A percentile compares a stretch with the other conserved stretches of the same genome.
Evolutionary conservation across 371 early-diverging fungal species (phyloP).

Genomic region (Cokeromyces recurvatus): DNA sequence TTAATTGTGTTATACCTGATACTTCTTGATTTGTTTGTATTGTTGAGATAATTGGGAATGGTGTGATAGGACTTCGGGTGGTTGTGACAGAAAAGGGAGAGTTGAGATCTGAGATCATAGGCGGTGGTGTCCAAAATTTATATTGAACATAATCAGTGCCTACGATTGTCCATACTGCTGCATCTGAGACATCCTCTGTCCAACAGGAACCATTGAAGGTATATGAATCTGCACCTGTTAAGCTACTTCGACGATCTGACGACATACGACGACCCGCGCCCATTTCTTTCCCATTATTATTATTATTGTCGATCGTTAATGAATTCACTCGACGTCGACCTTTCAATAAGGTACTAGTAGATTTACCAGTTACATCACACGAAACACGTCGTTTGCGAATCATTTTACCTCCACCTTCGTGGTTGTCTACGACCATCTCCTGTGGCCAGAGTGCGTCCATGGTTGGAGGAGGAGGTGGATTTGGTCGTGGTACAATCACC

Average conservation of each 20-base stretch:
- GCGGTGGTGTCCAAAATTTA: constrained; percentile 58
- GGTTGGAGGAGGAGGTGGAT: background rate
- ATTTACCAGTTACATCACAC: constrained; percentile 31
- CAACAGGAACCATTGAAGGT: constrained; percentile 50
- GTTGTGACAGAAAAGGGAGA: constrained; percentile 1
- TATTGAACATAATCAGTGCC: constrained; percentile 77
- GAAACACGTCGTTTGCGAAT: constrained; percentile 43
- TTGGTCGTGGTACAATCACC: constrained; percentile 14
- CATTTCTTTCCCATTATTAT: background rate
- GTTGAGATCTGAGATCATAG: constrained; percentile 1
- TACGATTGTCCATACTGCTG: constrained; percentile 86
- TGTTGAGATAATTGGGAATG: constrained; percentile 28
- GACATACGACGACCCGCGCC: constrained; percentile 20
- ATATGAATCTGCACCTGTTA: constrained; percentile 5
- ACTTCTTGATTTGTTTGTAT: background rate
- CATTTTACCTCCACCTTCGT: constrained; percentile 24
- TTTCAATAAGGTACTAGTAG: background rate
- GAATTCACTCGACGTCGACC: constrained; percentile 41
- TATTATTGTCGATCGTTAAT: constrained; percentile 23
- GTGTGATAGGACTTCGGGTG: constrained; percentile 14
- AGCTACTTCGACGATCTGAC: constrained; percentile 13
- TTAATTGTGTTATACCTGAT: constrained; percentile 29
- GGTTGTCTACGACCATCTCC: constrained; percentile 1
- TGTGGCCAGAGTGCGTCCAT: background rate
- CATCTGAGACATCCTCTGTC: constrained; percentile 85